Evolutionary conservation across 2,329 filamentous ascomycete species (phyloP).

Genomic region (Torrubiellomyces zombiae): DNA sequence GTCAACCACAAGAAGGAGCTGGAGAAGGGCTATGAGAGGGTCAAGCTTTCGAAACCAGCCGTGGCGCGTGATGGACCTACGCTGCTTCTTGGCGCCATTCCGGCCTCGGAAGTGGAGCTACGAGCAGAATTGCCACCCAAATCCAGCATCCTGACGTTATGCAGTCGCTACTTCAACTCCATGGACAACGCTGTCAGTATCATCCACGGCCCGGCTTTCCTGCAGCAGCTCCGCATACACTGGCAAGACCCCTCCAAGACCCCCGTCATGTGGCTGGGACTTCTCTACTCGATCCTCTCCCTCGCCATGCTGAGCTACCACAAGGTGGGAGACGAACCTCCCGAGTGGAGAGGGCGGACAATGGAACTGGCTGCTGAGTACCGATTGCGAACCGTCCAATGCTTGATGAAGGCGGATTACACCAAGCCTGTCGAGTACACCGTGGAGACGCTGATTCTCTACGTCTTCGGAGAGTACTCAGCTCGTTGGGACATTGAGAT

Average conservation of each 20-base stretch:
- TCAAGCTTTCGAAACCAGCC: constrained; percentile 50
- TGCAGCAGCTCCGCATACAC: constrained; percentile 47
- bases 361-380: constrained; percentile 47
- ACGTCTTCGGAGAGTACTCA: constrained; percentile 60
- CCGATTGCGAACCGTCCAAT: constrained; percentile 59
- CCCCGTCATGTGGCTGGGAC: constrained; percentile 60
- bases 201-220: constrained; percentile 72
- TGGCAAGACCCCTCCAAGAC: constrained; percentile 61
- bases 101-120: constrained; percentile 59
- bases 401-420: constrained; percentile 59
- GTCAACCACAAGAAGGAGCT: constrained; percentile 72
- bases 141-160: constrained; percentile 66
- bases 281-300: constrained; percentile 61
- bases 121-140: constrained; percentile 66
- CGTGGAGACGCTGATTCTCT: constrained; percentile 62
- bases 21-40: constrained; percentile 63
- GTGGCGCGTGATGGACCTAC: constrained; percentile 49
- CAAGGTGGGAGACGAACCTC: constrained; percentile 63
- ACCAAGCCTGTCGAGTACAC: constrained; percentile 59
- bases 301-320: constrained; percentile 66
- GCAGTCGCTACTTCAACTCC: constrained; percentile 82
- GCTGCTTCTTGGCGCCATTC: constrained; percentile 60
- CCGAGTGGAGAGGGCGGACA: constrained; percentile 55
- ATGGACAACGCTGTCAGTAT: constrained; percentile 55
- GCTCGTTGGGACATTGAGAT: constrained; percentile 58